Conservation (phyloP, 2,329 filamentous ascomycete genomes). For the Lomentospora prolificans region DNA sequence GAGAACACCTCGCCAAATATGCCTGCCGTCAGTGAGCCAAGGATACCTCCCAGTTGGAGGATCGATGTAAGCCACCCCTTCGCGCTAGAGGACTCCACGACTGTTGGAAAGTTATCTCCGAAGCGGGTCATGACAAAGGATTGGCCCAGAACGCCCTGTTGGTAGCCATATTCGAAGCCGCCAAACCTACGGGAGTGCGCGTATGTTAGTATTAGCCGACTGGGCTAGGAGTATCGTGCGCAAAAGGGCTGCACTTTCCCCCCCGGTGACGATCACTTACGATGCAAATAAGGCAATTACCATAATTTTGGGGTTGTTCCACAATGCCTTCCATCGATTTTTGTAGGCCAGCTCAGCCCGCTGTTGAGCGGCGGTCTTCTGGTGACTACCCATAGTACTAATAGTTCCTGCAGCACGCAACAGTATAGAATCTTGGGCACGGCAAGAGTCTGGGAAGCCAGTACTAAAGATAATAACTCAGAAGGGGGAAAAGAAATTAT, state of each 20-base stretch:
- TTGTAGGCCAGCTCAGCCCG: neutral
- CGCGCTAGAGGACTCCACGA: constrained; percentile 33
- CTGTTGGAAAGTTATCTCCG: constrained; percentile 35
- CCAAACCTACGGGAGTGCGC: too few relatives aligned
- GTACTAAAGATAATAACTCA: too few relatives aligned
- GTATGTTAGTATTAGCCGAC: neutral
- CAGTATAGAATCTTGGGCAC: too few relatives aligned
- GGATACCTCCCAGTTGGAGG: constrained; percentile 38
- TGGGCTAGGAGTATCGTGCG: neutral
- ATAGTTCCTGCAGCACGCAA: too few relatives aligned
- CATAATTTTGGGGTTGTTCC: constrained; percentile 25
- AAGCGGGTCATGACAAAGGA: constrained; percentile 44
- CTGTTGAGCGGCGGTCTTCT: too few relatives aligned
- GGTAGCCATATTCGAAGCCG: constrained; percentile 43
- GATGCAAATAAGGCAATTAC: constrained; percentile 30
- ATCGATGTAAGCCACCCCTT: constrained; percentile 42
- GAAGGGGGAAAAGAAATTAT: too few relatives aligned
- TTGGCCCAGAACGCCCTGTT: constrained; percentile 44
- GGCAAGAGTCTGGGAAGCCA: too few relatives aligned
- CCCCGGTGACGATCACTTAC: too few relatives aligned
- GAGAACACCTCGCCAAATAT: constrained; percentile 38
- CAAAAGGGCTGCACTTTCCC: too few relatives aligned
- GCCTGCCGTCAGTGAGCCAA: constrained; percentile 36
- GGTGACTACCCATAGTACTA: too few relatives aligned
- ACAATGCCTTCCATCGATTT: constrained; percentile 19